phyloP scores from a whole-genome alignment of 164 flowering plant genomes.

The Liriodendron chinense region DNA sequence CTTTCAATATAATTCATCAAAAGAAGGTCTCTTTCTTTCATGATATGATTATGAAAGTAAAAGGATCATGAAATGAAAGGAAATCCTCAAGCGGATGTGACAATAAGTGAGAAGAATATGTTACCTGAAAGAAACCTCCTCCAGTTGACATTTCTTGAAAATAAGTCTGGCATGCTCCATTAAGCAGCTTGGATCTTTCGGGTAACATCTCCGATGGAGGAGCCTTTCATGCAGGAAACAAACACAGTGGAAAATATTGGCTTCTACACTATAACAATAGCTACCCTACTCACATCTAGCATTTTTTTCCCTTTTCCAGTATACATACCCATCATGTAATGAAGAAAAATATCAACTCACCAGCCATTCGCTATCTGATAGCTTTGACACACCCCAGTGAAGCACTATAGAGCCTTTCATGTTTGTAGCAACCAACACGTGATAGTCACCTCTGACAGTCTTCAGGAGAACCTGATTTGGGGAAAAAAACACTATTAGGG shows the following conservation, averaged over 20 bases:
- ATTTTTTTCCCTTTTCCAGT: not conserved
- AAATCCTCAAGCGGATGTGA: not conserved
- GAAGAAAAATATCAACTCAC: slow-evolving; percentile 20
- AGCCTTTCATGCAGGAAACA: slow-evolving; percentile 20
- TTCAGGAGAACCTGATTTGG: slow-evolving; percentile 25
- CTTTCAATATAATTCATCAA: not conserved
- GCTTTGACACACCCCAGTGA: slow-evolving; percentile 46
- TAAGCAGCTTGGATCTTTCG: slow-evolving; percentile 40
- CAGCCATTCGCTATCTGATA: slow-evolving; percentile 41
- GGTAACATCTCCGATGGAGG: slow-evolving; percentile 41
- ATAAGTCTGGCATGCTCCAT: slow-evolving; percentile 48
- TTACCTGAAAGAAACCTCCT: slow-evolving; percentile 36
- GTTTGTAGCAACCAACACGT: slow-evolving; percentile 28
- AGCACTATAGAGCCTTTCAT: slow-evolving; percentile 33
- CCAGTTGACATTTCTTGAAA: slow-evolving; percentile 28
- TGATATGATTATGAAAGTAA: not conserved
- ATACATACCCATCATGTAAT: not conserved
- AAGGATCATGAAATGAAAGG: not conserved
- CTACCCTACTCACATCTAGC: not conserved
- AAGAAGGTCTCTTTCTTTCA: not conserved
- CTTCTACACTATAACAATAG: not conserved
- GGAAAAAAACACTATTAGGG: not conserved
- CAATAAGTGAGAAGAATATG: not conserved
- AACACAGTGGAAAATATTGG: not conserved
- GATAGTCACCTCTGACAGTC: slow-evolving; percentile 25